Evolutionary conservation across 1,284 basidiomycete genomes (phyloP).

Genomic region (Entoloma clypeatum): DNA sequence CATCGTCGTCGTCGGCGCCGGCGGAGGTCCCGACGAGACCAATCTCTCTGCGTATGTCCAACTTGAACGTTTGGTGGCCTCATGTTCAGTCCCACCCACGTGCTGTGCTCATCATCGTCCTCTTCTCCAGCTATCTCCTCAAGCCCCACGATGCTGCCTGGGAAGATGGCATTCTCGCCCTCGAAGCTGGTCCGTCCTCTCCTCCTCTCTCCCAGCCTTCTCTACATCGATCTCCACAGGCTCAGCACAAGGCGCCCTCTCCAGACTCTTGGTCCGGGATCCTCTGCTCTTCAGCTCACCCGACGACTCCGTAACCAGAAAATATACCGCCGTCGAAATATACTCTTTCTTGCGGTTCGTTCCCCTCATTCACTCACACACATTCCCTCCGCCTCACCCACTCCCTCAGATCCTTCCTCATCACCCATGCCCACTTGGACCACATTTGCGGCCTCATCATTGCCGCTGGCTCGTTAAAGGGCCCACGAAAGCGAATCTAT

Average conservation of each 20-base stretch:
- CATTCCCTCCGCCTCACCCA: background rate
- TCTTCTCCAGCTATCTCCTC: conserved; percentile 58
- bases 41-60: conserved; percentile 68
- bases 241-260: conserved; percentile 67
- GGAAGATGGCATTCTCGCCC: conserved; percentile 64
- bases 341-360: conserved; percentile 58
- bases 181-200: conserved; percentile 60
- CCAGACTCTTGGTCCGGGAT: conserved; percentile 46
- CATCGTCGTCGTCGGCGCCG: conserved; percentile 69
- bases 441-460: conserved; percentile 75
- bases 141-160: conserved; percentile 56
- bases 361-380: conserved; percentile 1
- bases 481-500: conserved; percentile 60
- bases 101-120: conserved; percentile 12
- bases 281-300: conserved; percentile 47
- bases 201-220: background rate
- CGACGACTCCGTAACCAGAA: conserved; percentile 18
- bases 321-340: conserved; percentile 46
- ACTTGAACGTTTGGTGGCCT: conserved; percentile 7
- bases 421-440: conserved; percentile 82
- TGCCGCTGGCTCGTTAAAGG: conserved; percentile 67
- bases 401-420: conserved; percentile 58
- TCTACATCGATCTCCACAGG: conserved; percentile 36
- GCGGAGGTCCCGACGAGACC: conserved; percentile 73
- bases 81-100: conserved; percentile 11